Evolutionary conservation across 2,329 filamentous ascomycete species (phyloP).

Genomic region (Colletotrichum sp.): DNA sequence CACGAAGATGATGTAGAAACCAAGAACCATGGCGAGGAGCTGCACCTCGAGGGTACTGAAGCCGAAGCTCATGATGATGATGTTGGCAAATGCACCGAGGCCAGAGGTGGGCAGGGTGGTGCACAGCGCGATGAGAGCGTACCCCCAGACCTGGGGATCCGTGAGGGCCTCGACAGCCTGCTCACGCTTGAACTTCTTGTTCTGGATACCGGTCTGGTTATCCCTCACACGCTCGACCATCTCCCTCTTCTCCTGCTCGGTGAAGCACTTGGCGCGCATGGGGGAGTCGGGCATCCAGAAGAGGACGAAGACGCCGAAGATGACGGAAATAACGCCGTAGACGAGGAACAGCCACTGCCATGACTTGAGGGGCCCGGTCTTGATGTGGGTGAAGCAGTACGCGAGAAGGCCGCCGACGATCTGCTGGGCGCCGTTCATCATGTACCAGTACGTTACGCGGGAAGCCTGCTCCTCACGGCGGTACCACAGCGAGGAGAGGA

Average conservation of each 20-base stretch:
- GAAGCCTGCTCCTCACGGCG: slow-evolving; percentile 70
- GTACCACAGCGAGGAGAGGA: slow-evolving; percentile 75
- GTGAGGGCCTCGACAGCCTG: slow-evolving; percentile 56
- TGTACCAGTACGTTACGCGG: slow-evolving; percentile 75
- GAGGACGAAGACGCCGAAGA: slow-evolving; percentile 69
- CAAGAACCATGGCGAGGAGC: slow-evolving; percentile 76
- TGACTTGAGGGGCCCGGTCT: slow-evolving; percentile 56
- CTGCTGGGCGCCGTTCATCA: slow-evolving; percentile 79
- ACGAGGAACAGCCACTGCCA: slow-evolving; percentile 74
- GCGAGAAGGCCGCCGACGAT: slow-evolving; percentile 75
- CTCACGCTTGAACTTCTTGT: slow-evolving; percentile 50
- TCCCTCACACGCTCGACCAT: slow-evolving; percentile 65
- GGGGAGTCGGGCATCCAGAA: slow-evolving; percentile 72
- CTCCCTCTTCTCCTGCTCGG: slow-evolving; percentile 67
- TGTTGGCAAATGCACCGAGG: slow-evolving; percentile 74
- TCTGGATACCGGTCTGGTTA: slow-evolving; percentile 68
- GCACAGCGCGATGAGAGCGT: slow-evolving; percentile 69
- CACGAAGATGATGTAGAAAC: slow-evolving; percentile 75
- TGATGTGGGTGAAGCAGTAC: slow-evolving; percentile 65
- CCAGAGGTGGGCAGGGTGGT: slow-evolving; percentile 77
- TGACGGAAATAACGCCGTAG: slow-evolving; percentile 66
- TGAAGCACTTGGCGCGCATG: slow-evolving; percentile 74
- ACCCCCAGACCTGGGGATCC: slow-evolving; percentile 72
- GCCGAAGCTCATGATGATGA: slow-evolving; percentile 74
- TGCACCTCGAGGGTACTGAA: slow-evolving; percentile 73